Percentiles rank a stretch among this genome's conserved stretches.
Conservation (phyloP, 176 grass and related monocot species). For the Eragrostis nindensis region DNA sequence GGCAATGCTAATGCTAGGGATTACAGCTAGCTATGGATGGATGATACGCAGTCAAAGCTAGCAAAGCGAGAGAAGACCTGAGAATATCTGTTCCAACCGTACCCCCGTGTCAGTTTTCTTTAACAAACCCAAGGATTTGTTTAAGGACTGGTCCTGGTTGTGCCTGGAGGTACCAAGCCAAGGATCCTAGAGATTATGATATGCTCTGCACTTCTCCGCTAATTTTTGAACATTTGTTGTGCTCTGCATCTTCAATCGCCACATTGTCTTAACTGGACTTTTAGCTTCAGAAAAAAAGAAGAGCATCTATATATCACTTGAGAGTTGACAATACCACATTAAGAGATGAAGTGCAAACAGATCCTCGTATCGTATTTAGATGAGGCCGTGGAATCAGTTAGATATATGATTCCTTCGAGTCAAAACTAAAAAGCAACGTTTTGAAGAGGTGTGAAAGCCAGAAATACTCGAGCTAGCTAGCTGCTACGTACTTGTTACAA, state of each 20-base stretch:
- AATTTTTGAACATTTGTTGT: not conserved
- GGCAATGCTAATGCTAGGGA: not conserved
- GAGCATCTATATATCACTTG: not conserved
- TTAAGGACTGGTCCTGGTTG: constrained; percentile 39
- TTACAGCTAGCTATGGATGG: not conserved
- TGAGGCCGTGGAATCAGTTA: no score
- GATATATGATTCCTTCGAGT: not conserved
- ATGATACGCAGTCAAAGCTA: constrained; percentile 47
- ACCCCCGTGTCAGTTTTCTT: constrained; percentile 38
- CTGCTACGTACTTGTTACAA: no score
- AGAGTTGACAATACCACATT: not conserved
- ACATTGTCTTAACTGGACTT: not conserved
- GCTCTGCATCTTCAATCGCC: no score
- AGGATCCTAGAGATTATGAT: constrained; percentile 36
- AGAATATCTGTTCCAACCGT: constrained; percentile 50
- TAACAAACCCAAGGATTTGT: constrained; percentile 51
- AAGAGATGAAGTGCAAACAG: no score
- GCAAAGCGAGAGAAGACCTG: constrained; percentile 17
- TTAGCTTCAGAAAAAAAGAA: not conserved
- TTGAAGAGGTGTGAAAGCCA: not conserved
- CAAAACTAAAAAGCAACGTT: not conserved
- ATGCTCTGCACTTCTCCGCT: not conserved
- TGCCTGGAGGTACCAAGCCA: constrained; percentile 32
- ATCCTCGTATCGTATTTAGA: no score
- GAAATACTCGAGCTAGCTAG: no score